Evolutionary conservation across 1,284 basidiomycete genomes (phyloP).

Genomic region (Leccinum pachyderme): DNA sequence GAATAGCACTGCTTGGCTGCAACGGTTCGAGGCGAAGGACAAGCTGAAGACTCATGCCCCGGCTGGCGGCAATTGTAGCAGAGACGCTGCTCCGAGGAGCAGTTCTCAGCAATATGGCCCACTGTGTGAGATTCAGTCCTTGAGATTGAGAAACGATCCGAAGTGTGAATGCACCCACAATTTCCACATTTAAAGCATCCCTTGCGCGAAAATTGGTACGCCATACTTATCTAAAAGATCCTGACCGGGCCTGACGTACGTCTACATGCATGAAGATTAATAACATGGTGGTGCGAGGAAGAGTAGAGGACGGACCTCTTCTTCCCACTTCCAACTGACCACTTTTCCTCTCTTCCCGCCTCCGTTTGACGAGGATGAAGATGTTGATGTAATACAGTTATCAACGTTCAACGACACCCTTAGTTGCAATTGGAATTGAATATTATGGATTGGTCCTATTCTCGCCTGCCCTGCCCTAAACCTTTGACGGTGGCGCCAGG

Average conservation of each 20-base stretch:
- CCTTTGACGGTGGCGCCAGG: slow-evolving; percentile 28
- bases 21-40: slow-evolving; percentile 77
- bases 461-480: slow-evolving; percentile 39
- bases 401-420: too few relatives aligned
- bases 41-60: slow-evolving; percentile 86
- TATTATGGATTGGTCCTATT: not conserved
- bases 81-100: slow-evolving; percentile 80
- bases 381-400: too few relatives aligned
- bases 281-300: not conserved
- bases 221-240: slow-evolving; percentile 48
- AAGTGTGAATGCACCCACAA: slow-evolving; percentile 47
- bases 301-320: slow-evolving; percentile 28
- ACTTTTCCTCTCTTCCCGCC: slow-evolving; percentile 43
- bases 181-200: slow-evolving; percentile 87
- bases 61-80: slow-evolving; percentile 93
- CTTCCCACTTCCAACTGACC: slow-evolving; percentile 49
- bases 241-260: slow-evolving; percentile 25
- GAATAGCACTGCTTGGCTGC: slow-evolving; percentile 58
- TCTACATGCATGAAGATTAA: slow-evolving; percentile 12
- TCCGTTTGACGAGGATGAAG: slow-evolving; percentile 42
- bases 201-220: slow-evolving; percentile 77
- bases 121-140: slow-evolving; percentile 45
- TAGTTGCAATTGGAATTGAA: slow-evolving; percentile 22
- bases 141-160: slow-evolving; percentile 16
- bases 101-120: slow-evolving; percentile 89